phyloP scores from a whole-genome alignment of 371 early-diverging fungal species.

The Amoeboaphelidium occidentale region DNA sequence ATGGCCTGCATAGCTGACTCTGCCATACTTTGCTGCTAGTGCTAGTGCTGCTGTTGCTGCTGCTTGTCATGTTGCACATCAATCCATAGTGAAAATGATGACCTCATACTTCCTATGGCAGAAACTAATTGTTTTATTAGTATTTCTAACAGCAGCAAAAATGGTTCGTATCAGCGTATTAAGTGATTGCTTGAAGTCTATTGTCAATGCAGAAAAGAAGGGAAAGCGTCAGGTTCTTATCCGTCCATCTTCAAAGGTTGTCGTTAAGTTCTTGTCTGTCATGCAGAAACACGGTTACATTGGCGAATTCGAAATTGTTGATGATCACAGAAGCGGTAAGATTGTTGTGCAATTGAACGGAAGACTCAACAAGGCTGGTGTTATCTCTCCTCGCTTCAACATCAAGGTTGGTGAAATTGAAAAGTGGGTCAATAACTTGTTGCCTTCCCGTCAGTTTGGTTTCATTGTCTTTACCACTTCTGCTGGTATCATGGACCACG shows the following conservation, averaged over 20 bases:
- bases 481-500: constrained; percentile 99
- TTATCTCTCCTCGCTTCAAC: constrained; percentile 98
- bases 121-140: too few relatives aligned
- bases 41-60: too few relatives aligned
- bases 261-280: constrained; percentile 89
- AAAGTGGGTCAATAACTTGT: constrained; percentile 89
- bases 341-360: constrained; percentile 96
- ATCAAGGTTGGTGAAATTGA: constrained; percentile 83
- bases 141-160: too few relatives aligned
- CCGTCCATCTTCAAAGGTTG: constrained; percentile 89
- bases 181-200: constrained; percentile 92
- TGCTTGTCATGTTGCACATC: too few relatives aligned
- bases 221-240: constrained; percentile 96
- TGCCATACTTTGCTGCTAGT: too few relatives aligned
- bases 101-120: too few relatives aligned
- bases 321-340: constrained; percentile 98
- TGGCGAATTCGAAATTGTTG: constrained; percentile 93
- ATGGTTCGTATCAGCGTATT: constrained; percentile 74
- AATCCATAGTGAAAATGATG: too few relatives aligned
- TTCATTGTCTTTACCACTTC: constrained; percentile 89
- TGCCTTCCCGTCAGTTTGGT: constrained; percentile 99
- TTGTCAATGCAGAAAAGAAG: constrained; percentile 95
- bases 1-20: too few relatives aligned
- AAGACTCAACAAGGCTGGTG: constrained; percentile 99
- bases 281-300: constrained; percentile 99